These are phyloP conservation scores for Stagonosporopsis chrysanthemi DNA, from an alignment of 2,329 filamentous ascomycete genomes.

Conservation along the genomic window DNA sequence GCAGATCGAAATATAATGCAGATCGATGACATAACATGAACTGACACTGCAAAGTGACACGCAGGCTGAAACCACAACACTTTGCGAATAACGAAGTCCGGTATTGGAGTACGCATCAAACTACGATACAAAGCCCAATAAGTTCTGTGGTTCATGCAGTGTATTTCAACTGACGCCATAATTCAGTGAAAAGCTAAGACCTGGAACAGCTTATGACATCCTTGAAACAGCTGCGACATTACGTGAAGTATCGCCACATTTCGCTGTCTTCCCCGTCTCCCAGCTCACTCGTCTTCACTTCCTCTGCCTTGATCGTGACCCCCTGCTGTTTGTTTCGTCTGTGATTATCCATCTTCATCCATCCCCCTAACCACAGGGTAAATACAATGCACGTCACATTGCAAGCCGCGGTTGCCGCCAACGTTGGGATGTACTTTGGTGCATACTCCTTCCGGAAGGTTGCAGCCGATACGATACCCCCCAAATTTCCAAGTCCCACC, in stretches of 20 bases:
- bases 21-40: neutral
- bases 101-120: too few species aligned
- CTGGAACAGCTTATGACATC: neutral
- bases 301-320: slow-evolving; percentile 43
- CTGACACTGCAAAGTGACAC: too few species aligned
- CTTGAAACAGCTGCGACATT: neutral
- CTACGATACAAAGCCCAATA: too few species aligned
- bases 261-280: slow-evolving; percentile 49
- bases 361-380: slow-evolving; percentile 51
- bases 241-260: slow-evolving; percentile 50
- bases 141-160: too few species aligned
- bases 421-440: slow-evolving; percentile 58
- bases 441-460: slow-evolving; percentile 60
- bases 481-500: slow-evolving; percentile 59
- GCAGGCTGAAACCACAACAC: too few species aligned
- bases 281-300: slow-evolving; percentile 53
- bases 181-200: neutral
- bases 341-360: slow-evolving; percentile 57
- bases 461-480: slow-evolving; percentile 55
- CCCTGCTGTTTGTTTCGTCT: slow-evolving; percentile 52
- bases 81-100: too few species aligned
- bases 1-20: too few species aligned
- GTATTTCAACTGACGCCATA: too few species aligned
- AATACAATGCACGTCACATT: slow-evolving; percentile 54
- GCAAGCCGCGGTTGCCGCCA: slow-evolving; percentile 54